A percentile compares a stretch with the other conserved stretches of the same genome.
phyloP scores from a whole-genome alignment of 2,329 filamentous ascomycete species.

The Thermoascus crustaceus region DNA sequence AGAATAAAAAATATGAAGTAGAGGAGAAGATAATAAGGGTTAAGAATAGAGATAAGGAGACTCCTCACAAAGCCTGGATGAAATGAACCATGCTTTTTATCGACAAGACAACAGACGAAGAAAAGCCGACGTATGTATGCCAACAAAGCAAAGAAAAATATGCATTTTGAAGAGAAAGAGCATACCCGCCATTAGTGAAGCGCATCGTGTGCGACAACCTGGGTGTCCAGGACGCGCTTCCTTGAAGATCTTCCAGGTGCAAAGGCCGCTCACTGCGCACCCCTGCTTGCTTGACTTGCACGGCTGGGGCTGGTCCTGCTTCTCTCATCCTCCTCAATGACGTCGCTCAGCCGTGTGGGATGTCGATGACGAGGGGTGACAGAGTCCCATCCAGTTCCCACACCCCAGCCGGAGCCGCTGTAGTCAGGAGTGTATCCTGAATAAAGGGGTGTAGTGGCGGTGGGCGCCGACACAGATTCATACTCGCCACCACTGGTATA shows the following conservation, averaged over 20 bases:
- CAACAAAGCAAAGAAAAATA: conserved; percentile 1
- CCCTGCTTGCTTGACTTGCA: conserved; percentile 50
- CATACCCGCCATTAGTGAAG: neutral
- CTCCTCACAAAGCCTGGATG: conserved; percentile 3
- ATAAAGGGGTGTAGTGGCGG: conserved; percentile 19
- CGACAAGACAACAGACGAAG: conserved; percentile 3
- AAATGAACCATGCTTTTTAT: conserved; percentile 6
- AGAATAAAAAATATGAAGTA: neutral
- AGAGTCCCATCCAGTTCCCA: conserved; percentile 64
- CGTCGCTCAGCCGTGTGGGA: conserved; percentile 79
- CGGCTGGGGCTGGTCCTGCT: conserved; percentile 60
- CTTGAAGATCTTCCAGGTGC: neutral
- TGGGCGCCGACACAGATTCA: conserved; percentile 15
- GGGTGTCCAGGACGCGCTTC: neutral
- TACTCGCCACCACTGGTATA: conserved; percentile 25
- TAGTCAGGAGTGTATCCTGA: conserved; percentile 49
- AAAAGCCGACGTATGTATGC: conserved; percentile 1
- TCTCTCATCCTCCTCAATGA: conserved; percentile 75
- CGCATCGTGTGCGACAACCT: neutral
- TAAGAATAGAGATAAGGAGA: conserved; percentile 6
- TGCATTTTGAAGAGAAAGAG: neutral
- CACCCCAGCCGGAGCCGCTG: conserved; percentile 56
- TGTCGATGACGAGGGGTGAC: conserved; percentile 70
- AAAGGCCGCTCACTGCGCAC: conserved; percentile 19
- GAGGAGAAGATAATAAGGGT: conserved; percentile 3